Conservation (phyloP, 495 filamentous ascomycete species). For the Penicillium bovifimosum region DNA sequence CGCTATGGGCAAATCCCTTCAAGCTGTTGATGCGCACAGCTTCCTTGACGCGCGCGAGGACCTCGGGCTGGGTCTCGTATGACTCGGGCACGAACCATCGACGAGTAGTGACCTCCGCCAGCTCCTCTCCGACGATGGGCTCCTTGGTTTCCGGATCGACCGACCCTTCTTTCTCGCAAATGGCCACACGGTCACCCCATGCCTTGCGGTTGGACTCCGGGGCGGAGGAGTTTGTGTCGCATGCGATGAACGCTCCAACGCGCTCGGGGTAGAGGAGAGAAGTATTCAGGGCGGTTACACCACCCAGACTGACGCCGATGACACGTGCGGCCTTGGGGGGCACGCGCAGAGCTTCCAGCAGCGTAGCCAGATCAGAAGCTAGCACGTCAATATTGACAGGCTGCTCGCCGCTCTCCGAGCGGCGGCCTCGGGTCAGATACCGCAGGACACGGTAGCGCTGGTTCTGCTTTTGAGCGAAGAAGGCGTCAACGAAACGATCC, state of each 20-base stretch:
- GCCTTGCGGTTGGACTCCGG: constrained; percentile 65
- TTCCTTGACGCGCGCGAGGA: constrained; percentile 45
- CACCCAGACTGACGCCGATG: constrained; percentile 73
- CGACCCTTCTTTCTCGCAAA: constrained; percentile 56
- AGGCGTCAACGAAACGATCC: constrained; percentile 59
- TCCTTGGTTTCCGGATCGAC: constrained; percentile 41
- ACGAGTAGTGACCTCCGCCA: constrained; percentile 62
- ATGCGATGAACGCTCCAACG: constrained; percentile 59
- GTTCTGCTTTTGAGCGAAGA: constrained; percentile 53
- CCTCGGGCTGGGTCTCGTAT: constrained; percentile 50
- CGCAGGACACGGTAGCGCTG: constrained; percentile 64
- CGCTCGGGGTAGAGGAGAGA: constrained; percentile 58
- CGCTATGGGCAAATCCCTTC: constrained; percentile 61
- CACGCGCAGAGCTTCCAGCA: constrained; percentile 57
- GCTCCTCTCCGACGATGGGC: constrained; percentile 47
- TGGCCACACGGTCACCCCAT: constrained; percentile 68
- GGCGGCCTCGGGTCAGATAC: constrained; percentile 63
- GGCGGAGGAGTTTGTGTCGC: constrained; percentile 68
- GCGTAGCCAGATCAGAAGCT: constrained; percentile 54
- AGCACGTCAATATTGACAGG: constrained; percentile 58
- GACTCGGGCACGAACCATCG: constrained; percentile 68
- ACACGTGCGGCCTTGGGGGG: constrained; percentile 50
- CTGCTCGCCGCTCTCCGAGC: constrained; percentile 35
- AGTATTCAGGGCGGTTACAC: constrained; percentile 65
- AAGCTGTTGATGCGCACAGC: constrained; percentile 62